Evolutionary conservation across 495 filamentous ascomycete genomes (phyloP).

Genomic region (Daldinia bambusicola): DNA sequence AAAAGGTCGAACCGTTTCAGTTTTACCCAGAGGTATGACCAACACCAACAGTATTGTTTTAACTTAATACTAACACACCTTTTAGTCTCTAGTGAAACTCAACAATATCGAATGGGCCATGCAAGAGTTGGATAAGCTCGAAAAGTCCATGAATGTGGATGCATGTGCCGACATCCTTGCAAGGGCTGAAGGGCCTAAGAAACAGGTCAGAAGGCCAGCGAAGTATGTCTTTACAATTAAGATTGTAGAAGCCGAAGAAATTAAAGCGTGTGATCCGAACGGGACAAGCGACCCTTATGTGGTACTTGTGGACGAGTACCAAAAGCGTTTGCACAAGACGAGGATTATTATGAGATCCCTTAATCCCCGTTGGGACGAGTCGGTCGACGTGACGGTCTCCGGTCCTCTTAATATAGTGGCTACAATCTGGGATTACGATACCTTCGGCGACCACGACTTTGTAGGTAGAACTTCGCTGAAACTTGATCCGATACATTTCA

Average conservation of each 20-base stretch:
- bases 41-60: constrained; percentile 34
- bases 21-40: constrained; percentile 86
- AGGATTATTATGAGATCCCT: constrained; percentile 90
- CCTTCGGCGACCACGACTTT: constrained; percentile 96
- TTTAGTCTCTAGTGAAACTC: constrained; percentile 92
- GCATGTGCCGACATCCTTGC: constrained; percentile 85
- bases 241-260: constrained; percentile 97
- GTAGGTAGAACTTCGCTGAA: constrained; percentile 95
- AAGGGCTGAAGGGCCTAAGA: constrained; percentile 63
- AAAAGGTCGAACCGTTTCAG: constrained; percentile 97
- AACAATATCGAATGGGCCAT: constrained; percentile 97
- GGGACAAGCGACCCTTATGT: constrained; percentile 97
- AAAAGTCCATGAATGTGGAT: constrained; percentile 92
- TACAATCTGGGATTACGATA: constrained; percentile 99
- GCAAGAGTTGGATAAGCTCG: constrained; percentile 87
- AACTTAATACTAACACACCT: constrained; percentile 31
- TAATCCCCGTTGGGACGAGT: constrained; percentile 98
- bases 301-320: constrained; percentile 95
- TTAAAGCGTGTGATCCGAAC: constrained; percentile 96
- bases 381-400: constrained; percentile 92
- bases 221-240: constrained; percentile 99
- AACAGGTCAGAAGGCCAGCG: constrained; percentile 67
- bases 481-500: constrained; percentile 92
- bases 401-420: constrained; percentile 94
- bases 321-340: constrained; percentile 96